Percentiles rank a stretch among this genome's conserved stretches.
These are phyloP conservation scores for Trichoderma orchidacearum DNA, from an alignment of 495 filamentous ascomycete species.

Conservation along the genomic window DNA sequence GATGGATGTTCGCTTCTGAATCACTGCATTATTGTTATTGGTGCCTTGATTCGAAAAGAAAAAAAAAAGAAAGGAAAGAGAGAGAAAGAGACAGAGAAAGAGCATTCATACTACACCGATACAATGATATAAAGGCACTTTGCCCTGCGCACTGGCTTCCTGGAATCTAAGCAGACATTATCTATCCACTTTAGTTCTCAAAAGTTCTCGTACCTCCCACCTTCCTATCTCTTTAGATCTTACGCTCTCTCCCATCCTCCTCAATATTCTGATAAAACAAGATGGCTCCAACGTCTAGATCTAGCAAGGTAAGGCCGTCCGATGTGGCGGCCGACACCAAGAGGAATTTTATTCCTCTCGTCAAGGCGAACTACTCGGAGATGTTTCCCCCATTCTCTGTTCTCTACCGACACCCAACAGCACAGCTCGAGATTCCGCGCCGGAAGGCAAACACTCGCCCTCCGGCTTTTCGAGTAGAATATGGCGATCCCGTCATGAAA, in stretches of 20 bases:
- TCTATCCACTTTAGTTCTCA: neutral
- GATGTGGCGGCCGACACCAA: constrained; percentile 60
- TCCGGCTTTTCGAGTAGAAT: constrained; percentile 33
- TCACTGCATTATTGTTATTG: neutral
- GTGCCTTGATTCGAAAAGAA: neutral
- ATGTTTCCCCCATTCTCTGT: constrained; percentile 32
- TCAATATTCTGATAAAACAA: neutral
- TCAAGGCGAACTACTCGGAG: constrained; percentile 33
- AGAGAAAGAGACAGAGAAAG: neutral
- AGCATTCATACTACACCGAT: neutral
- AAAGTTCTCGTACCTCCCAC: too few relatives aligned
- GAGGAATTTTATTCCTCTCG: constrained; percentile 44
- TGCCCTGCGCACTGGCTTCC: neutral
- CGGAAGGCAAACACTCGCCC: constrained; percentile 15
- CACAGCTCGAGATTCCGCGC: constrained; percentile 22
- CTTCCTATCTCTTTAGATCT: neutral
- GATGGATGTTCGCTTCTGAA: neutral
- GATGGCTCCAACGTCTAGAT: constrained; percentile 38
- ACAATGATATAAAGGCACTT: neutral
- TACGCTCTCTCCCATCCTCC: neutral
- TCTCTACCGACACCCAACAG: constrained; percentile 29
- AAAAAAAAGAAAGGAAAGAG: neutral
- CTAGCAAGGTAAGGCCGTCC: constrained; percentile 47
- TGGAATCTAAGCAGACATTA: neutral
- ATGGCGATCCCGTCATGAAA: constrained; percentile 45